Evolutionary conservation across 441 rosid species (phyloP).

Genomic region (Erysimum pusillum): DNA sequence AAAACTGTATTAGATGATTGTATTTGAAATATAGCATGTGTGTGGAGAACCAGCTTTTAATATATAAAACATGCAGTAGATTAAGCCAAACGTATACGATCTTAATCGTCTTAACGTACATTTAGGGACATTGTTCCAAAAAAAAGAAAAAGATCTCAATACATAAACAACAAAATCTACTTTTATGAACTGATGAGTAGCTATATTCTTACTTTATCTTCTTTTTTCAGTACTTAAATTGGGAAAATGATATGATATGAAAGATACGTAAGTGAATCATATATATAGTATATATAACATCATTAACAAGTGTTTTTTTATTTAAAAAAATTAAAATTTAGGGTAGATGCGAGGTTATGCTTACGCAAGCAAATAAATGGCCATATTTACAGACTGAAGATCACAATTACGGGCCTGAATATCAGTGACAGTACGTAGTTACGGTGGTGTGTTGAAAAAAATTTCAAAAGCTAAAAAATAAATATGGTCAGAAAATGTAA

Average conservation of each 20-base stretch:
- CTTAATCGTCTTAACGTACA: background rate
- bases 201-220: too few species aligned
- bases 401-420: too few species aligned
- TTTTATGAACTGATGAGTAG: background rate
- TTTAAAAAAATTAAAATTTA: too few species aligned
- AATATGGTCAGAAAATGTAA: background rate
- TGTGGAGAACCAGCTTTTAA: too few species aligned
- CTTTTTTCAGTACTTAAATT: background rate
- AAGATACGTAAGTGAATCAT: background rate
- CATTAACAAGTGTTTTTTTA: background rate
- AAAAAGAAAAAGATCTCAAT: background rate
- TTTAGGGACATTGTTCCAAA: background rate
- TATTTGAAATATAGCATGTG: too few species aligned
- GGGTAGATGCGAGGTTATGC: background rate
- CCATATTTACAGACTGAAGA: background rate
- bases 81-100: background rate
- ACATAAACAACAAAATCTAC: background rate
- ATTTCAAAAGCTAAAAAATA: background rate
- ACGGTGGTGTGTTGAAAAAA: too few species aligned
- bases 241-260: background rate
- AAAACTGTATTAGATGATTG: too few species aligned
- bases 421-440: background rate
- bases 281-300: background rate
- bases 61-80: background rate
- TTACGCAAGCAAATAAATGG: background rate